phyloP scores from a whole-genome alignment of 1,139 yeast species.

The Yamadazyma conglobata region DNA sequence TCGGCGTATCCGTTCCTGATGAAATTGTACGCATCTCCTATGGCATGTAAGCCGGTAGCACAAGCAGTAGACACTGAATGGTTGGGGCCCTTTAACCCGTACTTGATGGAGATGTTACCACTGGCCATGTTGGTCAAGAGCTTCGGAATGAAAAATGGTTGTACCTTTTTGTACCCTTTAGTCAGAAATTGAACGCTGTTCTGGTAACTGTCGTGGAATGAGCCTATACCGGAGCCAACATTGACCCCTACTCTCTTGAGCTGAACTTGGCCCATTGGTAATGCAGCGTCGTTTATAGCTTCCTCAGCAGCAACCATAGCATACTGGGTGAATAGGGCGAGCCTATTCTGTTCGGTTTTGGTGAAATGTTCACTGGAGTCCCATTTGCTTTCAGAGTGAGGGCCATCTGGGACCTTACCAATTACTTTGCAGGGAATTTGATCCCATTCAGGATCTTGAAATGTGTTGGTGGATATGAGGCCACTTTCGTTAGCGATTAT shows the following conservation, averaged over 20 bases:
- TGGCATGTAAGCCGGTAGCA: slow-evolving; percentile 91
- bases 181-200: slow-evolving; percentile 49
- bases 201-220: slow-evolving; percentile 70
- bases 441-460: slow-evolving; percentile 48
- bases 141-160: slow-evolving; percentile 84
- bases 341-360: slow-evolving; percentile 50
- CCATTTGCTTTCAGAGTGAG: slow-evolving; percentile 50
- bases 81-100: slow-evolving; percentile 77
- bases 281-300: slow-evolving; percentile 65
- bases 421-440: slow-evolving; percentile 73
- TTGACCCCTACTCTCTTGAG: slow-evolving; percentile 59
- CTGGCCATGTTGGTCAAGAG: slow-evolving; percentile 91
- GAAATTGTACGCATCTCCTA: slow-evolving; percentile 88
- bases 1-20: slow-evolving; percentile 78
- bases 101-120: slow-evolving; percentile 80
- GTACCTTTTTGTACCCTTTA: slow-evolving; percentile 67
- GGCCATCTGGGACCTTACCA: slow-evolving; percentile 66
- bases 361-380: slow-evolving; percentile 42
- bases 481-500: slow-evolving; percentile 54
- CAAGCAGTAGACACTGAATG: slow-evolving; percentile 94
- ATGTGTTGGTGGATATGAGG: slow-evolving; percentile 48
- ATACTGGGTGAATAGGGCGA: slow-evolving; percentile 74
- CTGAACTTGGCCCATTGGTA: slow-evolving; percentile 35
- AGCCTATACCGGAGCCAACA: slow-evolving; percentile 92
- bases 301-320: slow-evolving; percentile 75